Evolutionary conservation across 164 flowering plant species (phyloP).

Genomic region (Dillenia suffruticosa): DNA sequence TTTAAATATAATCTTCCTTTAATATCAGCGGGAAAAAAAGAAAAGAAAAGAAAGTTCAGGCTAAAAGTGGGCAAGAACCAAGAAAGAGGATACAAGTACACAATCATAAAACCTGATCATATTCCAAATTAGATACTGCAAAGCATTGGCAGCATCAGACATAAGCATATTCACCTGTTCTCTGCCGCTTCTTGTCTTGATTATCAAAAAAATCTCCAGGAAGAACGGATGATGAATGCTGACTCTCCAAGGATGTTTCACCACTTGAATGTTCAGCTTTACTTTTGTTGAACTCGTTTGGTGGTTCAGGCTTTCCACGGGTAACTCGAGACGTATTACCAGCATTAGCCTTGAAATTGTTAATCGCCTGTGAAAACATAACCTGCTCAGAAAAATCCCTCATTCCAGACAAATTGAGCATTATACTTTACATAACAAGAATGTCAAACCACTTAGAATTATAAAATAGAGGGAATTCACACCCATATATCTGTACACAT

Average conservation of each 20-base stretch:
- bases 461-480: too few species aligned
- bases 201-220: conserved; percentile 75
- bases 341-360: conserved; percentile 60
- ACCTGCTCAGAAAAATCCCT: background rate
- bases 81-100: too few species aligned
- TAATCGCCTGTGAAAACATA: conserved; percentile 54
- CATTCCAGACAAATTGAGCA: too few species aligned
- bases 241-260: conserved; percentile 1
- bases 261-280: conserved; percentile 18
- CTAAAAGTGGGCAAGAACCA: background rate
- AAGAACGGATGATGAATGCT: conserved; percentile 37
- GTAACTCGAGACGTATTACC: conserved; percentile 26
- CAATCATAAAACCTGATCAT: too few species aligned
- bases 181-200: conserved; percentile 42
- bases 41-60: background rate
- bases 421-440: too few species aligned
- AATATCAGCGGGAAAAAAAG: too few species aligned
- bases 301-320: conserved; percentile 31
- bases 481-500: too few species aligned
- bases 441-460: too few species aligned
- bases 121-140: too few species aligned
- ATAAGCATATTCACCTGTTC: conserved; percentile 33
- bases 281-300: conserved; percentile 18
- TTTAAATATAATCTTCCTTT: too few species aligned
- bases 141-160: too few species aligned